phyloP scores from a whole-genome alignment of 2,329 filamentous ascomycete species.

The Paraconiothyrium brasiliense region DNA sequence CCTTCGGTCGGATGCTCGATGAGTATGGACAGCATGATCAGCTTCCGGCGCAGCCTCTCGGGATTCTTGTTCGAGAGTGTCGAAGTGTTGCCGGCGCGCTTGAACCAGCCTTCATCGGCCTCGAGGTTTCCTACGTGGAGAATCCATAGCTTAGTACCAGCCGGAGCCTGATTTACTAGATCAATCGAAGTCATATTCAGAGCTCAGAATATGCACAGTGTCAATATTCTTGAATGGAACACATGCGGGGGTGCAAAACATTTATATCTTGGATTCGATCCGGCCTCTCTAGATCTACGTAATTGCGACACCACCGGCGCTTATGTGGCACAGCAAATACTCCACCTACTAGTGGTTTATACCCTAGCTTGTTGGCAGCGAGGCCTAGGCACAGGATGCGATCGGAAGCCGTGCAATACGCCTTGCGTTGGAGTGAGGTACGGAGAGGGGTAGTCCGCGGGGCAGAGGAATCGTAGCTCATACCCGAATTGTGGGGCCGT shows the following conservation, averaged over 20 bases:
- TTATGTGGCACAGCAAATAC: background rate
- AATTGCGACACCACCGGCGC: background rate
- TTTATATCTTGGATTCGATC: background rate
- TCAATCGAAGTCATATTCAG: conserved; percentile 16
- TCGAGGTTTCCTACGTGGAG: conserved; percentile 48
- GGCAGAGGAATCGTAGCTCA: conserved; percentile 8
- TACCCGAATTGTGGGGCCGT: conserved; percentile 2
- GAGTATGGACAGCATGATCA: conserved; percentile 40
- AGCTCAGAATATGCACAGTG: background rate
- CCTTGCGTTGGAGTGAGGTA: background rate
- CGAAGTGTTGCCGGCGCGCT: conserved; percentile 40
- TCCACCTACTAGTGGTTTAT: background rate
- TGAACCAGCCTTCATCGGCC: conserved; percentile 49
- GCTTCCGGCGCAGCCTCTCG: conserved; percentile 35
- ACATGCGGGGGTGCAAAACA: background rate
- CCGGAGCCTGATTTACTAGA: conserved; percentile 20
- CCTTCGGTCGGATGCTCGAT: conserved; percentile 46
- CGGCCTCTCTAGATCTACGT: background rate
- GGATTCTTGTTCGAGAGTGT: conserved; percentile 40
- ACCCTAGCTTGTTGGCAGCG: background rate
- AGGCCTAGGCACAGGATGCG: background rate
- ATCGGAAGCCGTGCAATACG: conserved; percentile 1
- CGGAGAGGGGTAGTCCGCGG: conserved; percentile 16
- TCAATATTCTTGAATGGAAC: background rate
- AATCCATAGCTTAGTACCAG: conserved; percentile 50